phyloP scores from a whole-genome alignment of 1,139 yeast species.

The Hansenula sp. region DNA sequence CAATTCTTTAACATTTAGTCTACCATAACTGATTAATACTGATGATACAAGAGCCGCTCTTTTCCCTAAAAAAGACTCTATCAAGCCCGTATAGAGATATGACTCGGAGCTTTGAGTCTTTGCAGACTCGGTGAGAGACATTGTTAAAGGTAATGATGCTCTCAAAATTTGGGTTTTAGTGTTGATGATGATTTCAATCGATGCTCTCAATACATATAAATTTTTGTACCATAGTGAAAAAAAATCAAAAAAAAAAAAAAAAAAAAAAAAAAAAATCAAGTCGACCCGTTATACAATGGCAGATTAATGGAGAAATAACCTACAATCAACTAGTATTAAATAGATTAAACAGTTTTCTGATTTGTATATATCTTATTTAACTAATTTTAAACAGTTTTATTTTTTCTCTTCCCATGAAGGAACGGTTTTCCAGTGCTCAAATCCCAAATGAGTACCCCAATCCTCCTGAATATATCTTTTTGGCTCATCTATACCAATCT shows the following conservation, averaged over 20 bases:
- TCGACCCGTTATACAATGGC: no score
- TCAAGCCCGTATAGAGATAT: slow-evolving; percentile 48
- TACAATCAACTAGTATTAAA: neutral
- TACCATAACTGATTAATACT: slow-evolving; percentile 54
- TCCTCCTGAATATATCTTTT: slow-evolving; percentile 29
- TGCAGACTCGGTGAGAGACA: slow-evolving; percentile 18
- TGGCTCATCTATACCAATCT: slow-evolving; percentile 42
- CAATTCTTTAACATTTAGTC: slow-evolving; percentile 48
- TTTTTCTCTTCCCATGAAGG: slow-evolving; percentile 3
- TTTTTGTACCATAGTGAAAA: no score
- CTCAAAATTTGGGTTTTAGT: no score
- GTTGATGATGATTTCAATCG: no score
- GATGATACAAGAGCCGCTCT: slow-evolving; percentile 55
- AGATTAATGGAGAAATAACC: neutral
- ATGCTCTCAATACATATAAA: no score
- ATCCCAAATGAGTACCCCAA: slow-evolving; percentile 21
- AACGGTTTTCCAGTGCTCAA: slow-evolving; percentile 13
- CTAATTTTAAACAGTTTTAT: neutral
- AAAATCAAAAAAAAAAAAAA: no score
- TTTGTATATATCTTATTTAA: neutral
- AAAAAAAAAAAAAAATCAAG: no score
- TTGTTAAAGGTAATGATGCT: no score
- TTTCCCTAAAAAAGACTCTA: slow-evolving; percentile 58
- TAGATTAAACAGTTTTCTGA: neutral
- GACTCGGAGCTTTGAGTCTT: slow-evolving; percentile 59